These are phyloP conservation scores for Lactarius pseudohatsudake DNA, from an alignment of 768 basidiomycete species.

Conservation along the genomic window DNA sequence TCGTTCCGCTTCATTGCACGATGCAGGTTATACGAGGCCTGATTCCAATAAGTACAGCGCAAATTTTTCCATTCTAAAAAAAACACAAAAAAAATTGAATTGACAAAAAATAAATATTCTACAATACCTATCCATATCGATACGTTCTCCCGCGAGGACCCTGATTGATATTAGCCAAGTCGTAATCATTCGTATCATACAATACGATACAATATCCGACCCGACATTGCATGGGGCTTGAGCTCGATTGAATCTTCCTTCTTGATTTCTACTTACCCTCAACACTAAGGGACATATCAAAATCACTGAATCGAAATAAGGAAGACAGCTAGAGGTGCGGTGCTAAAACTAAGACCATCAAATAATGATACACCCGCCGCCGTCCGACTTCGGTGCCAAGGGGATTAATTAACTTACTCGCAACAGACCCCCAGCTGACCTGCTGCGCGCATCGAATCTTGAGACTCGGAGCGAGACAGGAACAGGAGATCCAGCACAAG, in stretches of 20 bases:
- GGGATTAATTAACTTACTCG: background rate
- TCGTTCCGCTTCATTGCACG: constrained; percentile 8
- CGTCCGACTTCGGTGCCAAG: constrained; percentile 1
- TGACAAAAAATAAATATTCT: background rate
- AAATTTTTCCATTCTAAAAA: background rate
- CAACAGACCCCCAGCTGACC: background rate
- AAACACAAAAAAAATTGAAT: background rate
- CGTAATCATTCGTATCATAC: background rate
- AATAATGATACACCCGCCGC: constrained; percentile 1
- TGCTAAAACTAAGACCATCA: background rate
- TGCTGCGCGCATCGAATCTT: background rate
- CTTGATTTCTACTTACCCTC: background rate
- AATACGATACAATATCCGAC: background rate
- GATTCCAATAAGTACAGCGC: background rate
- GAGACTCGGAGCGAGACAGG: constrained; percentile 1
- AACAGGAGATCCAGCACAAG: background rate
- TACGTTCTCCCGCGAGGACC: background rate
- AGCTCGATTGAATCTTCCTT: constrained; percentile 5
- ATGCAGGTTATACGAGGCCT: background rate
- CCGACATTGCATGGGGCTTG: constrained; percentile 1
- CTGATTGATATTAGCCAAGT: constrained; percentile 1
- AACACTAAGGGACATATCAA: background rate
- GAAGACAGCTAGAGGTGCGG: background rate
- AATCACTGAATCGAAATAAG: background rate
- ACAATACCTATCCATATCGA: background rate